These are phyloP conservation scores for Erythrophleum fordii DNA, from an alignment of 306 rosid genomes.

Conservation along the genomic window DNA sequence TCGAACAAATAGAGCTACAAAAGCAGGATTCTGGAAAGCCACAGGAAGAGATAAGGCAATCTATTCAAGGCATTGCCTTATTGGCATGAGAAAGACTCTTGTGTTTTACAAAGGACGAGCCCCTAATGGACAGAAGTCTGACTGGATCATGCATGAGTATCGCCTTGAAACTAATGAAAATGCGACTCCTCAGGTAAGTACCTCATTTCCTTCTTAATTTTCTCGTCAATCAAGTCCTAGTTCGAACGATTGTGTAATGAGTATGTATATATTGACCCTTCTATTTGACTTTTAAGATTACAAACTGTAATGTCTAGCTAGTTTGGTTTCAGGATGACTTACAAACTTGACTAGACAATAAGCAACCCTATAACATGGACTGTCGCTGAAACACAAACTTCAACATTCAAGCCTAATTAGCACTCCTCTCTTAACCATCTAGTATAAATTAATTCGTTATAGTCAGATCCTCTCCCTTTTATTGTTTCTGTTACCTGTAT, in stretches of 20 bases:
- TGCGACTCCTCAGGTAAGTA: conserved; percentile 71
- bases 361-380: too few species aligned
- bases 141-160: conserved; percentile 98
- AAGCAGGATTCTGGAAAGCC: conserved; percentile 97
- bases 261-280: not conserved
- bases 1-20: conserved; percentile 88
- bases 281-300: not conserved
- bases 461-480: too few species aligned
- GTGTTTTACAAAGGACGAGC: conserved; percentile 94
- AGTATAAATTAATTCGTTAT: too few species aligned
- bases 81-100: conserved; percentile 91
- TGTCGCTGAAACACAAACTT: too few species aligned
- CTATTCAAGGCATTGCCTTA: conserved; percentile 54
- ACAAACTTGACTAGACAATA: not conserved
- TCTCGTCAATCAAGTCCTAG: not conserved
- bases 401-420: too few species aligned
- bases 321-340: not conserved
- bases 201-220: not conserved
- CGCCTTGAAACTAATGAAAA: conserved; percentile 79
- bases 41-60: conserved; percentile 92
- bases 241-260: not conserved
- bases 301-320: too few species aligned
- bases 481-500: too few species aligned
- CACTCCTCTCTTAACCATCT: too few species aligned
- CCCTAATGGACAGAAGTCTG: conserved; percentile 88